Evolutionary conservation across 2,329 filamentous ascomycete genomes (phyloP), one percentile per base, ranked within the genome.

Genomic region (Cladosporium sp.): DNA sequence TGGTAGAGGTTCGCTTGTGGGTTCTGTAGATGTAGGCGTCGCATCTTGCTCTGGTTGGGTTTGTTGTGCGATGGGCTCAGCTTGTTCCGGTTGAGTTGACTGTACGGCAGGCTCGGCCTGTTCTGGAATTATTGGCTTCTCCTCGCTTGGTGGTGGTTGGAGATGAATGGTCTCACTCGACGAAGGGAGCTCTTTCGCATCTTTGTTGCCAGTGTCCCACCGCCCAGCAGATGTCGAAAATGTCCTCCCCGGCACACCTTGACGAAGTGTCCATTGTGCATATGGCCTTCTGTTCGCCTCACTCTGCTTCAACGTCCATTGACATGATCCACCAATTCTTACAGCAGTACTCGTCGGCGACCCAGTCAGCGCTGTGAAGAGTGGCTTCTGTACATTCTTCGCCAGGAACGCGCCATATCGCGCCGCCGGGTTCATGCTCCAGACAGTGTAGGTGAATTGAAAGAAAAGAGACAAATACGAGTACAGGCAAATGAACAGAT

Each of bases 81-180:
- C 21, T 53, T 46, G 1, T 36, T 36, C 58, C 6, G 58, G 13
- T n/a, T 23, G 46, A 53, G 43, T 21, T 21, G 36, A 28, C 7
- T 30, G 10, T 26, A 13, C 21, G 1, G 13, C 13, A 8, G 34
- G n/a, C 49, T 63, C 34, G 11, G 60, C 16, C 53, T 54, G n/a
- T 61, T 36, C n/a, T 25, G 36, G 16, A 46, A 10, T 23, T 58
- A 28, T 43, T 23, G 46, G 39, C 5, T 53, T 25, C 57, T 59
- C 65, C 1, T 67, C 61, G 21, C 51, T 25, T 49, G 39, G 51
- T 54, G 64, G 65, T 49, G 53, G 36, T 53, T 51, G 63, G 16
- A 51, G 62, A 18, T 67, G 57, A 36, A 67, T 67, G 26, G 66
- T 28, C 49, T 39, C 63, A 46, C 28, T 49, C 21, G 65, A 61